Base-by-base conservation (phyloP, 306 rosid genomes). In the Morella rubra region DNA sequence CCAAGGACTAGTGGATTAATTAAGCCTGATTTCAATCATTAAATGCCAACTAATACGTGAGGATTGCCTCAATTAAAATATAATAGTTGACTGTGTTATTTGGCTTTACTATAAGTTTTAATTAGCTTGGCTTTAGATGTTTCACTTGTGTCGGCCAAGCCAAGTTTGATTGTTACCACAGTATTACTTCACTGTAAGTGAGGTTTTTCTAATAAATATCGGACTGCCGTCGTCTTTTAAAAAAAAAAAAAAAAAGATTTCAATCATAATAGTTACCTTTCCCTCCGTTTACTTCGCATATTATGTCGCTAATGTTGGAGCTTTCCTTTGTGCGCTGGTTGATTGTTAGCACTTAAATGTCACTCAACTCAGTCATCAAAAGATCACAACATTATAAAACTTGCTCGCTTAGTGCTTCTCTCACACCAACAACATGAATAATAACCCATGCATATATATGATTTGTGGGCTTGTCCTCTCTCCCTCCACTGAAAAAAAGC, bases 401-500 rank as follows among this genome's bases (percentile, higher is more conserved):
- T 84, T 89, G 73, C 51, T 78, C 72, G 24, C 53, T 51, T 60
- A 73, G 78, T 87, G 86, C 82, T 72, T 77, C 75, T 70, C 75
- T 73, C 75, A 76, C 79, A 60, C 73, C 83, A 84, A 82, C 85
- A 75, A 82, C 76, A 83, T 75, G 82, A 82, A 42, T 58, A 58
- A 72, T 52, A 81, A 60, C 51, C 56, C 71, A 61, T 49, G 72
- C 62, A 76, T 15, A 73, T 60, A 69, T 69, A 77, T 74, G 87
- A 78, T 68, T 11, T 78, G 82, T 74, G 87, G 91, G 74, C 44
- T 86, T 53, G 73, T 60, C 58, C 69, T 81, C 78, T 61, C 80
- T 87, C 82, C 79, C 65, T 68, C 85, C 81, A 73, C 76, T 50
- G 32, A 79, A 67, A 81, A 86, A 89, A 83, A 71, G 73, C 68